A percentile compares a stretch with the other conserved stretches of the same genome.
Evolutionary conservation across 306 rosid genomes (phyloP).

Genomic region (Prunus campanulata): DNA sequence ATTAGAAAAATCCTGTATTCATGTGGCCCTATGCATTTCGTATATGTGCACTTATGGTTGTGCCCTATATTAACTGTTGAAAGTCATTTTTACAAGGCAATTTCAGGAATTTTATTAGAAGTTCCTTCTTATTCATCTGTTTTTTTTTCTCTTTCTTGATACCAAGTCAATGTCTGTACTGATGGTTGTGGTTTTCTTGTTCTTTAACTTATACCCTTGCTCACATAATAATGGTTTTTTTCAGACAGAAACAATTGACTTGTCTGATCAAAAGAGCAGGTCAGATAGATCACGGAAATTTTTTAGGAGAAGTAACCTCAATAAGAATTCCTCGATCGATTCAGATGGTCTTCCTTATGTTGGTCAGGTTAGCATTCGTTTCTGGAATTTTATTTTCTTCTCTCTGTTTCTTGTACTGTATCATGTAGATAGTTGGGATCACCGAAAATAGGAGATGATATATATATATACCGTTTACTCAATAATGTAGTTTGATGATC

Average conservation of each 20-base stretch:
- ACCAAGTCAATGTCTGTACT: background rate
- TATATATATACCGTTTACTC: background rate
- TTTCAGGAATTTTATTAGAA: background rate
- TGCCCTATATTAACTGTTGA: background rate
- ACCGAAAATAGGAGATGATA: background rate
- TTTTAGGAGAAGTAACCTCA: slow-evolving; percentile 62
- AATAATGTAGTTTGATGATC: no score
- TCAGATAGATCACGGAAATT: slow-evolving; percentile 33
- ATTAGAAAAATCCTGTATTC: background rate
- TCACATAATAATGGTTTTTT: slow-evolving; percentile 14
- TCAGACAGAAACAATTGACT: slow-evolving; percentile 88
- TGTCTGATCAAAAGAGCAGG: slow-evolving; percentile 47
- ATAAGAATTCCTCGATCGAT: slow-evolving; percentile 52
- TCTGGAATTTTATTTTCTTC: slow-evolving; percentile 2
- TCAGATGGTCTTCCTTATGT: slow-evolving; percentile 96
- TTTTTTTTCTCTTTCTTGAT: background rate
- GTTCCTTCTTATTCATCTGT: background rate
- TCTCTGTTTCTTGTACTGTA: background rate
- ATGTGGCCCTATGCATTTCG: background rate
- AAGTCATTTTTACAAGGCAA: no score
- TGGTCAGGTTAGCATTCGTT: slow-evolving; percentile 77
- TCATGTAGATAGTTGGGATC: background rate
- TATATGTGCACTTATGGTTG: background rate
- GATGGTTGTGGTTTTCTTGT: background rate
- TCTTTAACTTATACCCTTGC: background rate